Conservation (phyloP, 2,329 filamentous ascomycete species). For the Aspergillus clavatus region DNA sequence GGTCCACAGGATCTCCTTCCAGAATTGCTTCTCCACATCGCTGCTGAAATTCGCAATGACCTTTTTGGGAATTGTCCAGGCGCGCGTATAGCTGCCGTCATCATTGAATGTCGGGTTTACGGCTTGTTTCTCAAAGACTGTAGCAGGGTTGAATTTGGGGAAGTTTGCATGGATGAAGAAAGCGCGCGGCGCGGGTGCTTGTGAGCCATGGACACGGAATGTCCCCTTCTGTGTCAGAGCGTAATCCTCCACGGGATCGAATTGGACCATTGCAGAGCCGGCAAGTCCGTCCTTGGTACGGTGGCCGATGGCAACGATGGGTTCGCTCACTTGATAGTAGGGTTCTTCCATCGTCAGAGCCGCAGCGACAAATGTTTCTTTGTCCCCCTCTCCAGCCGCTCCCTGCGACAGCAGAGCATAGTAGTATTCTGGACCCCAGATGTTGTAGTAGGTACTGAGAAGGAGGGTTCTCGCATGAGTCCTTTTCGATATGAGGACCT, state of each 20-base stretch:
- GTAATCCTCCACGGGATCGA: conserved; percentile 33
- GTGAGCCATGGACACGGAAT: conserved; percentile 26
- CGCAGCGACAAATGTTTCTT: conserved; percentile 48
- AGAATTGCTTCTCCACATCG: conserved; percentile 36
- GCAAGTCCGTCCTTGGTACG: conserved; percentile 25
- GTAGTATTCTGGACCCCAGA: conserved; percentile 43
- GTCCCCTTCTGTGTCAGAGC: conserved; percentile 21
- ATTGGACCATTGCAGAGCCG: conserved; percentile 38
- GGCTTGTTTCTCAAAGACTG: conserved; percentile 29
- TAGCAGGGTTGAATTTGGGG: conserved; percentile 39
- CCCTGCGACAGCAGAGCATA: conserved; percentile 46
- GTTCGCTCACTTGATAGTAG: conserved; percentile 41
- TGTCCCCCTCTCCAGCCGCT: conserved; percentile 47
- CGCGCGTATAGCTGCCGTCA: conserved; percentile 30
- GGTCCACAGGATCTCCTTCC: conserved; percentile 37
- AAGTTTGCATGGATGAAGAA: conserved; percentile 41
- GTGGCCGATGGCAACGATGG: conserved; percentile 32
- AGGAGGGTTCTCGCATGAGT: conserved; percentile 41
- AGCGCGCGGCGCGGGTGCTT: conserved; percentile 23
- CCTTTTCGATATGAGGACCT: conserved; percentile 43
- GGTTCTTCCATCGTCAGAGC: conserved; percentile 37
- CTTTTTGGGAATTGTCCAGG: conserved; percentile 29
- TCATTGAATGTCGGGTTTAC: conserved; percentile 27
- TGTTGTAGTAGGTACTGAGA: conserved; percentile 49
- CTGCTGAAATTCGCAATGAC: conserved; percentile 27